A percentile compares a stretch with the other conserved stretches of the same genome.
Evolutionary conservation across 129 eudicot genomes (phyloP).

Genomic region (Logfia minima): DNA sequence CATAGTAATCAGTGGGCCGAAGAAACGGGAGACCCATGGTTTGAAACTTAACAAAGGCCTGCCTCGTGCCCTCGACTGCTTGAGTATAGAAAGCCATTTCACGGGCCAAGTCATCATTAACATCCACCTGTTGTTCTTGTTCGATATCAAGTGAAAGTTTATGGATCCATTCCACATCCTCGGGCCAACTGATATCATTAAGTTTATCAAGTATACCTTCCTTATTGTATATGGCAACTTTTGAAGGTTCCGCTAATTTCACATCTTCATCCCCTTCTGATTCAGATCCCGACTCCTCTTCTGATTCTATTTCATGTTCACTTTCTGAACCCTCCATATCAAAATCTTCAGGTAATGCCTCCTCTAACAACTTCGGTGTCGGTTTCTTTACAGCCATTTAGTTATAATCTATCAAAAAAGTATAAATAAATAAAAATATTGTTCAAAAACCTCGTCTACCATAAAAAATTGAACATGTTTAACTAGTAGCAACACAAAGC

Average conservation of each 20-base stretch:
- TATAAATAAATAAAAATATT: neutral
- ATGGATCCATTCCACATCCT: slow-evolving; percentile 63
- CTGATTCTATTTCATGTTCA: slow-evolving; percentile 32
- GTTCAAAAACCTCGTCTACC: neutral
- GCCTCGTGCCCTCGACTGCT: slow-evolving; percentile 75
- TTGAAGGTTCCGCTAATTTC: slow-evolving; percentile 63
- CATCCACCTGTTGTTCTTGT: slow-evolving; percentile 67
- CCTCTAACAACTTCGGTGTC: slow-evolving; percentile 14
- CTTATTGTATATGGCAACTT: slow-evolving; percentile 57
- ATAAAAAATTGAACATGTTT: neutral
- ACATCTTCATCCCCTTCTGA: slow-evolving; percentile 59
- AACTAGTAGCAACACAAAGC: neutral
- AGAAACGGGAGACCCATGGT: slow-evolving; percentile 69
- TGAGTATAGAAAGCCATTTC: slow-evolving; percentile 86
- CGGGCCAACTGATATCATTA: slow-evolving; percentile 69
- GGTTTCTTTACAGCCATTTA: slow-evolving; percentile 35
- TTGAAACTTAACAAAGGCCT: slow-evolving; percentile 67
- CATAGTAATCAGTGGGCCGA: slow-evolving; percentile 81
- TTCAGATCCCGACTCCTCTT: slow-evolving; percentile 49
- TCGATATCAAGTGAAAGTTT: slow-evolving; percentile 54
- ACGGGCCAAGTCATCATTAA: slow-evolving; percentile 71
- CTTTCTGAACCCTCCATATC: slow-evolving; percentile 36
- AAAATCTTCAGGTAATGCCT: slow-evolving; percentile 28
- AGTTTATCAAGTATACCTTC: slow-evolving; percentile 69
- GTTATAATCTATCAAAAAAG: slow-evolving; percentile 16